These are phyloP conservation scores for Carex kokanica DNA, from an alignment of 176 grass and related monocot species.

Conservation along the genomic window DNA sequence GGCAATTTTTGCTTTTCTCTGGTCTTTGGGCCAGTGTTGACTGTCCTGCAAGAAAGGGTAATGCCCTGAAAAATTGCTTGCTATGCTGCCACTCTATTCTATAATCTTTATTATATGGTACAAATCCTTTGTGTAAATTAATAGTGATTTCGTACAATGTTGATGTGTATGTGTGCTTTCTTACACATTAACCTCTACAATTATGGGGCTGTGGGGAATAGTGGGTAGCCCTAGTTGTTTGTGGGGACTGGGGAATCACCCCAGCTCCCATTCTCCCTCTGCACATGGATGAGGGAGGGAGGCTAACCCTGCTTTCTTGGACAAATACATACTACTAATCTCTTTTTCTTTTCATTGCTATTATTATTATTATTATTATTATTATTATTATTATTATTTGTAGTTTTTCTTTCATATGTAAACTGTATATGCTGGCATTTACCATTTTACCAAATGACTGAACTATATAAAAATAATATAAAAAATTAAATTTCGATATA, in stretches of 20 bases:
- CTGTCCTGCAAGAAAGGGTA: slow-evolving; percentile 36
- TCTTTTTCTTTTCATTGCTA: neutral
- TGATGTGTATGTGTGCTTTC: slow-evolving; percentile 9
- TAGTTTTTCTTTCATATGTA: neutral
- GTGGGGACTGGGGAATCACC: slow-evolving; percentile 24
- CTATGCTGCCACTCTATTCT: slow-evolving; percentile 26
- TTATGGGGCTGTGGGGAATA: slow-evolving; percentile 38
- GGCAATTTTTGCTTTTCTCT: slow-evolving; percentile 3
- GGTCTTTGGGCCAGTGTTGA: slow-evolving; percentile 46
- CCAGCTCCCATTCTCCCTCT: neutral
- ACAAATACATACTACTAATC: slow-evolving; percentile 1
- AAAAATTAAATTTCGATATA: too few species aligned
- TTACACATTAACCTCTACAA: slow-evolving; percentile 24
- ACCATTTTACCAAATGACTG: too few species aligned
- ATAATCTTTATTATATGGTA: slow-evolving; percentile 38
- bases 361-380: neutral
- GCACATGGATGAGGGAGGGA: neutral
- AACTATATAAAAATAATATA: too few species aligned
- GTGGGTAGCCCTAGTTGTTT: slow-evolving; percentile 30
- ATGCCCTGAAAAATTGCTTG: slow-evolving; percentile 31
- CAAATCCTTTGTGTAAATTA: slow-evolving; percentile 37
- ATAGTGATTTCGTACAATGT: slow-evolving; percentile 26
- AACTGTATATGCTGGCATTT: neutral
- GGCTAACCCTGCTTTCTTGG: neutral
- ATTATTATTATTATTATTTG: neutral